Evolutionary conservation across 2,329 filamentous ascomycete genomes (phyloP).

Genomic region (Colletotrichum coccodes): DNA sequence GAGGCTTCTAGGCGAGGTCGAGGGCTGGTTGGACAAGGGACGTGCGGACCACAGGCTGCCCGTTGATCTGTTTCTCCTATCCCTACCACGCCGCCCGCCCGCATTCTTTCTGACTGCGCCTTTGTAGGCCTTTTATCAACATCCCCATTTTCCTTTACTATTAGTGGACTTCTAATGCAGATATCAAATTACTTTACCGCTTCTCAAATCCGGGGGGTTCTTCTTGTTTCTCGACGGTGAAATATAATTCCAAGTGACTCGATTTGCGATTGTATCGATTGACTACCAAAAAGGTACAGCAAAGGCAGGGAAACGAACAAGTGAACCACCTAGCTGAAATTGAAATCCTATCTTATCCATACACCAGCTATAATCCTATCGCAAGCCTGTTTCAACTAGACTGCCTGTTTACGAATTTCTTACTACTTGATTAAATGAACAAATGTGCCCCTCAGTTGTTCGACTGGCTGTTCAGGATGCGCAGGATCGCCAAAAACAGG

Average conservation of each 20-base stretch:
- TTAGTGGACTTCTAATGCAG: slow-evolving; percentile 72
- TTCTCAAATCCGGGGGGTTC: background rate
- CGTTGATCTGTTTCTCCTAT: slow-evolving; percentile 31
- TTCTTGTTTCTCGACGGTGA: background rate
- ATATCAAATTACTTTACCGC: slow-evolving; percentile 62
- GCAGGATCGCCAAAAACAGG: slow-evolving; percentile 92
- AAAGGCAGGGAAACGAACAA: background rate
- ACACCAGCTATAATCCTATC: background rate
- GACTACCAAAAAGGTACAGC: background rate
- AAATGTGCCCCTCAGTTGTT: slow-evolving; percentile 78
- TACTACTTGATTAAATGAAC: background rate
- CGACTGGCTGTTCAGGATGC: slow-evolving; percentile 95
- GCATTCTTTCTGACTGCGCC: slow-evolving; percentile 31
- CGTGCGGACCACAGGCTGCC: slow-evolving; percentile 8
- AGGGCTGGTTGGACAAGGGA: background rate
- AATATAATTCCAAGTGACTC: background rate
- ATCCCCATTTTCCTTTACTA: slow-evolving; percentile 56
- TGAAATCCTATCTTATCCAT: background rate
- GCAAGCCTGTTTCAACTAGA: background rate
- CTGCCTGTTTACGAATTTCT: background rate
- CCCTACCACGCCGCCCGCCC: slow-evolving; percentile 14
- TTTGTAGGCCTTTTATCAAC: slow-evolving; percentile 40
- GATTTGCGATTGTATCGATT: background rate
- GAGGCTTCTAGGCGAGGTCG: slow-evolving; percentile 14
- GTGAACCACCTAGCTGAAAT: background rate